These are phyloP conservation scores for Quercus agrifolia DNA, from an alignment of 306 rosid species.

Conservation along the genomic window DNA sequence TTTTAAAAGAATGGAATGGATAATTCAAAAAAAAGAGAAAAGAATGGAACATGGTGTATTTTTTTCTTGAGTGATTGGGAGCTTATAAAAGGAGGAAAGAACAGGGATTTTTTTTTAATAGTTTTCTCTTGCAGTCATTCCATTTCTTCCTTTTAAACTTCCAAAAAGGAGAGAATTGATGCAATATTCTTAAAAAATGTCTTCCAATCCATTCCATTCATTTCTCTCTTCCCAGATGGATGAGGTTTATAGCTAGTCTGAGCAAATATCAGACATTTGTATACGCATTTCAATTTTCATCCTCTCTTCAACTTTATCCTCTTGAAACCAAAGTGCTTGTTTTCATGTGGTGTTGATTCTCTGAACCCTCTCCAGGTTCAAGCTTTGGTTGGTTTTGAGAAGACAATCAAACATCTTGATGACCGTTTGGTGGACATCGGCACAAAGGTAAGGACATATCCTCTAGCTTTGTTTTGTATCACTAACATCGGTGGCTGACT, in stretches of 20 bases:
- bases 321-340: neutral
- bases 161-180: no score
- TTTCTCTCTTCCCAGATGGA: no score
- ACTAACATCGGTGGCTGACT: neutral
- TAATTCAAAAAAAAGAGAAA: no score
- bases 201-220: no score
- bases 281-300: neutral
- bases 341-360: constrained; percentile 17
- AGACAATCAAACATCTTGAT: constrained; percentile 80
- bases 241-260: neutral
- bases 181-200: no score
- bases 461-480: neutral
- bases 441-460: constrained; percentile 62
- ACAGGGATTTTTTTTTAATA: no score
- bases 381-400: constrained; percentile 95
- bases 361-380: constrained; percentile 60
- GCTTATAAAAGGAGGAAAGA: no score
- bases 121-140: no score
- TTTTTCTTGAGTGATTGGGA: no score
- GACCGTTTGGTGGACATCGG: constrained; percentile 85
- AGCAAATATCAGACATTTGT: neutral
- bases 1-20: no score
- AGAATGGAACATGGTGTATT: no score
- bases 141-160: no score
- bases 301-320: neutral